Evolutionary conservation across 805 yeast genomes (phyloP).

Genomic region (Yarrowia sp.): DNA sequence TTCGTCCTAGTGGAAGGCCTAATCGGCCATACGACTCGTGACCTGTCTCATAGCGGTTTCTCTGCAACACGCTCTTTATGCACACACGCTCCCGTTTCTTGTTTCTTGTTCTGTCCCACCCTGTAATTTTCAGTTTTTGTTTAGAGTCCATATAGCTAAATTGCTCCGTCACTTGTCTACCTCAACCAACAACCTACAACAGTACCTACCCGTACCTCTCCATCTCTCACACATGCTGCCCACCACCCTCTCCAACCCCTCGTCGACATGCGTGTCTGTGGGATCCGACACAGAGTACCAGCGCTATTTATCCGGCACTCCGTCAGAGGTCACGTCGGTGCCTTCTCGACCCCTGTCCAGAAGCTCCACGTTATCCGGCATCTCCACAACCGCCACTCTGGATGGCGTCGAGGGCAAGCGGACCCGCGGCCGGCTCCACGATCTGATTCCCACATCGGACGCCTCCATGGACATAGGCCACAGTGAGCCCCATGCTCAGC

Average conservation of each 20-base stretch:
- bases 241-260: slow-evolving; percentile 19
- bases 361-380: slow-evolving; percentile 57
- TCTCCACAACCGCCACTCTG: slow-evolving; percentile 72
- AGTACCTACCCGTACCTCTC: too few relatives aligned
- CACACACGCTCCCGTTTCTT: background rate
- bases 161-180: slow-evolving; percentile 14
- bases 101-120: slow-evolving; percentile 8
- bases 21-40: background rate
- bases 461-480: background rate
- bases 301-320: slow-evolving; percentile 10
- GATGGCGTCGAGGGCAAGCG: slow-evolving; percentile 69
- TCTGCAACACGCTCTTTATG: background rate
- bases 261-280: slow-evolving; percentile 26
- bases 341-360: slow-evolving; percentile 61
- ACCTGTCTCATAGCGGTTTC: background rate
- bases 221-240: slow-evolving; percentile 8
- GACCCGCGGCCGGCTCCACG: slow-evolving; percentile 29
- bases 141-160: slow-evolving; percentile 14
- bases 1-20: background rate
- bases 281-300: slow-evolving; percentile 27
- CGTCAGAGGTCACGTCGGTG: slow-evolving; percentile 20
- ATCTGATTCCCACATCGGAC: slow-evolving; percentile 8
- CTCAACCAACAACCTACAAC: background rate
- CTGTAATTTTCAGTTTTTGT: slow-evolving; percentile 5
- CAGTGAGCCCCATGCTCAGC: slow-evolving; percentile 26